Evolutionary conservation across 371 early-diverging fungal species (phyloP), one percentile per base, ranked within the genome.

Genomic region (Lichtheimia corymbifera): DNA sequence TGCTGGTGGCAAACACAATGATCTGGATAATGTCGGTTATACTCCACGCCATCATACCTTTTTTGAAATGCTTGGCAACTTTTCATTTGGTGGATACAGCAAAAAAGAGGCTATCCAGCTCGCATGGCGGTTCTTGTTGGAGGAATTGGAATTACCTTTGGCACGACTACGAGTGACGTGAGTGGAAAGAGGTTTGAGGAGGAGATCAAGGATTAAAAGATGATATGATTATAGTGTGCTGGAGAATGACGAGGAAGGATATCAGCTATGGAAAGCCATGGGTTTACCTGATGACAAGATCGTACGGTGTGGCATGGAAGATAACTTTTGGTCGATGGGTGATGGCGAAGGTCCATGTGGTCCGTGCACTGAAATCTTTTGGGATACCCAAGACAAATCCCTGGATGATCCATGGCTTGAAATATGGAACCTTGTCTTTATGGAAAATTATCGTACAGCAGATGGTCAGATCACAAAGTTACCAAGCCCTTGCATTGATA

Each of bases 281-380:
- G 88, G 88, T 0, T 65, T 91, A n/a, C 76, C 87, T 0, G 79
- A 83, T 35, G 74, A 75, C 6, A 83, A 65, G 73, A 88, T 91
- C 57, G 80, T 85, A 3, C 65, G 67, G 14, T 73, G 85, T 58
- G 84, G 84, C n/a, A 67, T 73, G 4, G 79, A 83, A 42, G 93
- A 92, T 64, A 92, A 92, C 67, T 91, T 90, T 67, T 92, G 93
- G 93, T 73, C 85, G 5, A 91, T 92, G 91, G 93, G 93, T n/a
- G 85, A 85, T 50, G 86, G 86, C n/a, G 88, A 88, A 60, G 91
- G 91, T 3, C 93, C 93, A 1, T 92, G 93, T 64, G 93, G 93
- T 0, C 86, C 91, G 0, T 89, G 93, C 62, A 86, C 91, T 12
- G 93, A 92, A 61, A 90, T 92, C 20, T 91, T 89, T 70, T 92